Base-by-base conservation (phyloP, 2,329 filamentous ascomycete species). In the Coleophoma eucalyptorum region DNA sequence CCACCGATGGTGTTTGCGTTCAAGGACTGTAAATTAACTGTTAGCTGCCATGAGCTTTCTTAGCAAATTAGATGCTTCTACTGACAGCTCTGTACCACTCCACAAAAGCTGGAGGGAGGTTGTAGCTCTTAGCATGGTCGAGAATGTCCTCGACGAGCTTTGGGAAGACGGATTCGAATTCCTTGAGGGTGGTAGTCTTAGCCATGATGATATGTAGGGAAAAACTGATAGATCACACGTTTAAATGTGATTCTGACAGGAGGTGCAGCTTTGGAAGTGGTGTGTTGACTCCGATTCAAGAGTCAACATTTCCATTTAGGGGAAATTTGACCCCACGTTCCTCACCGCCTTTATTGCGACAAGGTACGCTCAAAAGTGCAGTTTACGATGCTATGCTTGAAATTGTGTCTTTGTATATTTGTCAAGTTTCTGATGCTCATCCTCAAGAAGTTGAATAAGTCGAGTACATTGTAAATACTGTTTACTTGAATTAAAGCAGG, bases 81-180 rank as follows among this genome's bases (percentile, higher is more conserved):
- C 60, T 54, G 53, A 60, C 59, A 49, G 54, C 55, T 71, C 90
- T 85, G 72, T 90, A 92, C 93, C 93, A 97, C 63, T 89, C 80
- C 53, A 93, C 73, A 55, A 91, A 87, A 70, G 88, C 80, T 60
- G 87, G 72, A 49, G 94, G 92, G 31, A 97, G 78, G 54, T 92
- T 91, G 77, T 95, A 96, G 63, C 82, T 77, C 68, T 84, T 81
- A 60, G 87, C 88, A 74, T 94, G 84, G 57, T 83, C 84, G 60
- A 92, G 79, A 51, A 99, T 76, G 65, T 91, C 90, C 68, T 89
- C 80, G 65, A 92, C 84, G 58, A 99, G 83, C 71, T 86, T 86
- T 50, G 90, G 90, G 75, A 92, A 97, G 68, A 97, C 81, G 43
- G 84, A 77, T 79, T 97, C 91, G 69, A 99, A 99, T 65, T 96